A percentile compares a stretch with the other conserved stretches of the same genome.
Conservation (phyloP, 2,329 filamentous ascomycete species). For the Colletotrichum musicola region DNA sequence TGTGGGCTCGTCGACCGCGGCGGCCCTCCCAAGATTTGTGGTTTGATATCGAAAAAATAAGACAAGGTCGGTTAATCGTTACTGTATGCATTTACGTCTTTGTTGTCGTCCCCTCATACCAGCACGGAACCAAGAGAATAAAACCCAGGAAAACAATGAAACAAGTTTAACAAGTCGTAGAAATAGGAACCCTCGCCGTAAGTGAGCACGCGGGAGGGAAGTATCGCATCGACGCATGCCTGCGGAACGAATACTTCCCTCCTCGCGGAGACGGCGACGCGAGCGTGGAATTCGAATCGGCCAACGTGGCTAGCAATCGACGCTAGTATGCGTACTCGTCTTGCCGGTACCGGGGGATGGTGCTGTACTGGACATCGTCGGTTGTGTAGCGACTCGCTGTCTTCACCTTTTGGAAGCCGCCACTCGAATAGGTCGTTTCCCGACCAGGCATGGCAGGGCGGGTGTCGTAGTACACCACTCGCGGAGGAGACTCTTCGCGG, state of each 20-base stretch:
- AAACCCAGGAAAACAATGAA: constrained; percentile 14
- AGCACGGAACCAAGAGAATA: constrained; percentile 37
- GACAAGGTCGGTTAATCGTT: constrained; percentile 40
- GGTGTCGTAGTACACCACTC: constrained; percentile 33
- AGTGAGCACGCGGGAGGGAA: constrained; percentile 5
- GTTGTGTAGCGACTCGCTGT: constrained; percentile 47
- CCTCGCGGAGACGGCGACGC: constrained; percentile 10
- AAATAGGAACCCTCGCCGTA: neutral
- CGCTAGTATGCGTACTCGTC: constrained; percentile 39
- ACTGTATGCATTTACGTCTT: constrained; percentile 38
- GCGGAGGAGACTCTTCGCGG: constrained; percentile 19
- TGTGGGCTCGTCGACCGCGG: constrained; percentile 27
- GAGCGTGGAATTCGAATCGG: neutral
- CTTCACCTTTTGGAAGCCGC: constrained; percentile 50
- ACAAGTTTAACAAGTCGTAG: neutral
- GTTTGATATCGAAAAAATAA: constrained; percentile 37
- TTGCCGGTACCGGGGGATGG: constrained; percentile 44
- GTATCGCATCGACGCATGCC: constrained; percentile 21
- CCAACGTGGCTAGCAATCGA: neutral
- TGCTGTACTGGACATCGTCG: constrained; percentile 50
- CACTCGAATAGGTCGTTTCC: constrained; percentile 47
- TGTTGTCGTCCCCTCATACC: constrained; percentile 29
- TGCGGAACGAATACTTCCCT: constrained; percentile 21
- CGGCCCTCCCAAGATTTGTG: constrained; percentile 25
- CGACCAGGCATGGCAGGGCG: constrained; percentile 48